Evolutionary conservation across 257 asterid genomes (phyloP).

Genomic region (Nicotiana sylvestris): DNA sequence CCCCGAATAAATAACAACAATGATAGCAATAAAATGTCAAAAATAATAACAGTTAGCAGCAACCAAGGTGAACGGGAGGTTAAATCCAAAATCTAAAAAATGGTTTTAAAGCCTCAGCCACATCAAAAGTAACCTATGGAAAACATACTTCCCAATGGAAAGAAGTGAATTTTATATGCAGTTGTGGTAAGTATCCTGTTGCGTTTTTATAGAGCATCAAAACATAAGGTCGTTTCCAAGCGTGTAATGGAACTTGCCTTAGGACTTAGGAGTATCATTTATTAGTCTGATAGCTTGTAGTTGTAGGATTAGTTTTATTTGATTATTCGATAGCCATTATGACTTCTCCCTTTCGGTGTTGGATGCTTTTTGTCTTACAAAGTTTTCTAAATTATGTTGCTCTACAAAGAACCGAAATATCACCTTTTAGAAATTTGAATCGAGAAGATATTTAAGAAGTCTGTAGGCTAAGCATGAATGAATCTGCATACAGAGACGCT

Average conservation of each 20-base stretch:
- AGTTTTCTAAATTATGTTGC: not conserved
- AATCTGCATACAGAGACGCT: not conserved
- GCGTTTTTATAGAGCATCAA: not conserved
- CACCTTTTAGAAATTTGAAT: not conserved
- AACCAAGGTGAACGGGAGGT: not conserved
- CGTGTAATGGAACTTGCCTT: not conserved
- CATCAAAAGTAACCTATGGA: not conserved
- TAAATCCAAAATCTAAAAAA: not conserved
- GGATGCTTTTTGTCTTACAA: not conserved
- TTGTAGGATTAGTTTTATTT: not conserved
- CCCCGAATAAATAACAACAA: not conserved
- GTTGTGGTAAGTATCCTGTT: not conserved
- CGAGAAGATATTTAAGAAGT: not conserved
- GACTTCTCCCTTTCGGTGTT: not conserved
- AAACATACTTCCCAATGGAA: not conserved
- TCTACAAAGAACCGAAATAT: not conserved
- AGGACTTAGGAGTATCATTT: not conserved
- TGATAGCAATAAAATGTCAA: not conserved
- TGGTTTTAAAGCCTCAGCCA: not conserved
- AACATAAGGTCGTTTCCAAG: not conserved
- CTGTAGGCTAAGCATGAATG: not conserved
- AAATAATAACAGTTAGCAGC: not conserved
- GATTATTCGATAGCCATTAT: not conserved
- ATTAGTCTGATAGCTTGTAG: not conserved
- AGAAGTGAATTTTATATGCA: not conserved